Evolutionary conservation across 1,139 yeast species (phyloP).

Genomic region (Entelexis paramagnoliae): DNA sequence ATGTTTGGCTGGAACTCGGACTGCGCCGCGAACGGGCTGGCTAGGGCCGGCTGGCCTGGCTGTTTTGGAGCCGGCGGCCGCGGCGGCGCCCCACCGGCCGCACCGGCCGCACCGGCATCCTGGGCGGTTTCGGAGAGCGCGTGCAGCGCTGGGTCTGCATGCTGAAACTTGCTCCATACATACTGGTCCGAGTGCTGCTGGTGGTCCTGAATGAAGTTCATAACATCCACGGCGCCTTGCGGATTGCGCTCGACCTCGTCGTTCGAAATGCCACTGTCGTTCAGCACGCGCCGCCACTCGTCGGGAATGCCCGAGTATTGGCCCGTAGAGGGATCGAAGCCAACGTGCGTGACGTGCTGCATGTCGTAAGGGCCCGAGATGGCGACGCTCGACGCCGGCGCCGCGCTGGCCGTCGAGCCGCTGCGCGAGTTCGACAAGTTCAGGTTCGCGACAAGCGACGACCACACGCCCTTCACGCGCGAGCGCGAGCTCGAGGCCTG

Average conservation of each 20-base stretch:
- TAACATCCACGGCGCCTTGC: constrained; percentile 88
- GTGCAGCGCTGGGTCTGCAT: background rate
- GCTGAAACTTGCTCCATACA: constrained; percentile 64
- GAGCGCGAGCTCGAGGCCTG: constrained; percentile 9
- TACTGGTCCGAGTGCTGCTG: constrained; percentile 53
- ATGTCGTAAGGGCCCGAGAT: constrained; percentile 83
- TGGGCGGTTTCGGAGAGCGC: background rate
- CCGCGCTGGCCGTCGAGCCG: background rate
- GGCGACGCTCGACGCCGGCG: constrained; percentile 8
- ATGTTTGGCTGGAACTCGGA: constrained; percentile 4
- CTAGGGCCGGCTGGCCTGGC: constrained; percentile 11
- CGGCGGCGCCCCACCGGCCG: no score
- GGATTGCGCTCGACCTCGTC: constrained; percentile 85
- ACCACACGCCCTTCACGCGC: constrained; percentile 17
- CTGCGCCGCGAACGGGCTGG: constrained; percentile 14
- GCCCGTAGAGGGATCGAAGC: constrained; percentile 72
- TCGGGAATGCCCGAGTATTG: constrained; percentile 83
- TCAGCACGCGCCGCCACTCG: constrained; percentile 78
- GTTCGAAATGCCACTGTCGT: constrained; percentile 76
- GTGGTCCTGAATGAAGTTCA: constrained; percentile 52
- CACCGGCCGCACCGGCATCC: background rate
- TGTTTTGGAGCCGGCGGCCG: background rate
- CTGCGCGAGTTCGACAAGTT: constrained; percentile 4
- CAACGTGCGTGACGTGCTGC: constrained; percentile 87
- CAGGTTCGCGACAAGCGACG: constrained; percentile 17